Conservation (phyloP, 768 basidiomycete genomes). For the Nidularia sp. region DNA sequence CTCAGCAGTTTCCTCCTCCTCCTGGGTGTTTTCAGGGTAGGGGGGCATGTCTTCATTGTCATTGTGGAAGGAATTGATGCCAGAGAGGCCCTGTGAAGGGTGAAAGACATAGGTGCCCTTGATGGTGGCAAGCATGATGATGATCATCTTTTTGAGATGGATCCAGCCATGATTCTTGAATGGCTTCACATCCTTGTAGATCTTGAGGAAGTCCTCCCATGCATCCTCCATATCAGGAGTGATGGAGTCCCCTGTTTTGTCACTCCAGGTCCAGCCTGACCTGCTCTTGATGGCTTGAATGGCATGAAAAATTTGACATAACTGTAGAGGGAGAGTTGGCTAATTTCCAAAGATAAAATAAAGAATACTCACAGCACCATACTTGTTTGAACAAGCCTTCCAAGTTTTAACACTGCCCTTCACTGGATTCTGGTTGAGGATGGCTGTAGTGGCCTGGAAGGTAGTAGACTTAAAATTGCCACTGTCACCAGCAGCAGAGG, state of each 20-base stretch:
- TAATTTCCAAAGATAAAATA: not conserved
- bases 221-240: constrained; percentile 4
- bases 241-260: constrained; percentile 11
- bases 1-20: no score
- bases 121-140: no score
- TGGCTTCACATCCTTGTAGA: constrained; percentile 8
- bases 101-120: no score
- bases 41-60: no score
- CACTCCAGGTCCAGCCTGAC: constrained; percentile 21
- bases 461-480: constrained; percentile 14
- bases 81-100: no score
- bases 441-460: constrained; percentile 6
- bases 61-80: no score
- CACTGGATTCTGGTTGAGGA: constrained; percentile 1
- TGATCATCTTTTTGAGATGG: constrained; percentile 9
- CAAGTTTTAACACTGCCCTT: constrained; percentile 12
- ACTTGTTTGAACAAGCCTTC: constrained; percentile 14
- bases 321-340: constrained; percentile 4
- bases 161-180: constrained; percentile 18
- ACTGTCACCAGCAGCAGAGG: constrained; percentile 13
- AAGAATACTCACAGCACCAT: constrained; percentile 5
- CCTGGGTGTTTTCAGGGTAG: no score
- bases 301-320: constrained; percentile 4
- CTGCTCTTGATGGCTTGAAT: constrained; percentile 12
- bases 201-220: constrained; percentile 6